These are phyloP conservation scores for Lepiota venenata DNA, from an alignment of 768 basidiomycete species.

Conservation along the genomic window DNA sequence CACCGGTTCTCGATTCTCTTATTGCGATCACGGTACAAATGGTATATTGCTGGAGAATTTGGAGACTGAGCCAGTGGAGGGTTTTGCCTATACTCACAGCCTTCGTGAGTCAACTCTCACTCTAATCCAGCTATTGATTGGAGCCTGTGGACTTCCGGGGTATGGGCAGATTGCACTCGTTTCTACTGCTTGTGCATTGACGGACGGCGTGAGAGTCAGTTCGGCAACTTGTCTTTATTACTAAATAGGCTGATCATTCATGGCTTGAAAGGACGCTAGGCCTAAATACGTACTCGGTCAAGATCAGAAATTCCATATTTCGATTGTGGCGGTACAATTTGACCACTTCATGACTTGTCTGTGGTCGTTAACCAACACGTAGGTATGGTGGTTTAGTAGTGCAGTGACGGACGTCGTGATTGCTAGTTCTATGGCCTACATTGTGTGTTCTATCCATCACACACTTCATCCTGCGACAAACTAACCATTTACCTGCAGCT, in stretches of 20 bases:
- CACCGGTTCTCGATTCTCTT: background rate
- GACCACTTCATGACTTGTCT: too few relatives aligned
- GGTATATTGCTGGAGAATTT: constrained; percentile 1
- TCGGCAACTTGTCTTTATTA: too few relatives aligned
- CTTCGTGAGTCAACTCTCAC: background rate
- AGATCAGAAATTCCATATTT: background rate
- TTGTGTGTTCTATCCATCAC: background rate
- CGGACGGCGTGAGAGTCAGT: background rate
- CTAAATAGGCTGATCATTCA: background rate
- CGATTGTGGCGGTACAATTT: background rate
- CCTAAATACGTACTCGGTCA: background rate
- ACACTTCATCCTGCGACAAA: background rate
- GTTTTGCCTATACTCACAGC: background rate
- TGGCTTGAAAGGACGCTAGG: background rate
- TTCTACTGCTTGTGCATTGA: background rate
- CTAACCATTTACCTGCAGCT: background rate
- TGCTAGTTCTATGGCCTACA: background rate
- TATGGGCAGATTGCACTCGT: background rate
- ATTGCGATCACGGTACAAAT: background rate
- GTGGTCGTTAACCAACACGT: background rate
- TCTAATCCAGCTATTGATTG: background rate
- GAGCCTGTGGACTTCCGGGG: too few relatives aligned
- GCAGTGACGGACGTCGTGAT: background rate
- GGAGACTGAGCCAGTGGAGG: background rate
- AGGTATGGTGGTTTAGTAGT: too few relatives aligned